Base-by-base conservation (phyloP, 441 rosid species). In the Aquilaria agallochum region DNA sequence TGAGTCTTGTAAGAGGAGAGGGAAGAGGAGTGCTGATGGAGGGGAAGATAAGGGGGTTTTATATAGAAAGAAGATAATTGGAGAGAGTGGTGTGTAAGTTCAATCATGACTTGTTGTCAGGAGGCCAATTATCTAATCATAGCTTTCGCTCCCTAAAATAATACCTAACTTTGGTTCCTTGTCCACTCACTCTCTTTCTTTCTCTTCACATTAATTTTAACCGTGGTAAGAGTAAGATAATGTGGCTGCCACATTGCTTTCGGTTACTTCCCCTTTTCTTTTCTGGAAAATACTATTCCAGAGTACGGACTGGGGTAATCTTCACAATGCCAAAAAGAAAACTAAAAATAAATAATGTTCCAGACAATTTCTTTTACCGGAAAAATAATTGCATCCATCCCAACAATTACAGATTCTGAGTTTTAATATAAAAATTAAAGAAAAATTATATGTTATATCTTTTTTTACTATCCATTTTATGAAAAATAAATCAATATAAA, bases 91-190 rank as follows among this genome's bases (percentile, higher is more conserved):
- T 71, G 74, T 64, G 67, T 56, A 71, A 69, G 76, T 77, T 66
- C 74, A 79, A 75, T 75, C 68, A 79, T 73, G 83, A 77, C 74
- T 73, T 54, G 56, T 53, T 68, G 86, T 84, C 83, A 75, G 86
- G 67, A 75, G 69, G 50, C 82, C 78, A 73, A 73, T 78, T 81
- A 75, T 69, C 78, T 75, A 77, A 71, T 79, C 81, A 76, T 78
- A 76, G 59, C 73, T 57, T 71, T 72, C 74, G 82, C 82, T 72
- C 68, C 66, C 49, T 54, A 58, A 65, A 62, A 62, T 68, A 77
- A 68, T 75, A 66, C 78, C 72, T 60, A 72, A 70, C 79, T 55
- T 36, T 75, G 67, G 66, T 57, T 44, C 65, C 66, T 78, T 66
- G 73, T 68, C 72, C 60, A 65, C 68, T 66, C 58, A 51, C 53